Percentiles rank a stretch among this genome's conserved stretches.
Evolutionary conservation across 371 early-diverging fungal genomes (phyloP).

Genomic region (Mortierella sp.): DNA sequence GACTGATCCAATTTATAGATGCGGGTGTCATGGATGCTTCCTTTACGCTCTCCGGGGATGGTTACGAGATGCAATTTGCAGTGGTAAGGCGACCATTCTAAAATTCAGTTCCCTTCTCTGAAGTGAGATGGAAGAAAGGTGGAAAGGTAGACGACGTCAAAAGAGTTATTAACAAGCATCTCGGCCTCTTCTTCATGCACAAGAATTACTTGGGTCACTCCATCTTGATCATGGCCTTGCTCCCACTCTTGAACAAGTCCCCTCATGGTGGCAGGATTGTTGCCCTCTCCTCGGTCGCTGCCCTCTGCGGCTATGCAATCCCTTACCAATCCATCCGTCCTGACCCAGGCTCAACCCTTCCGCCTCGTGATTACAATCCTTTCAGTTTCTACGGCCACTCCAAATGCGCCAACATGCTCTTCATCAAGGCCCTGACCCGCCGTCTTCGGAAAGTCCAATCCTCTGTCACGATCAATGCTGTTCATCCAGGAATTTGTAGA

Average conservation of each 20-base stretch:
- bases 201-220: conserved; percentile 23
- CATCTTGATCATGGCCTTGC: conserved; percentile 35
- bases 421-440: conserved; percentile 55
- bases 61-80: conserved; percentile 17
- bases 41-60: conserved; percentile 8
- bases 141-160: no score
- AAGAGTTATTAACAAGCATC: no score
- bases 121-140: no score
- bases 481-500: conserved; percentile 61
- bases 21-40: conserved; percentile 35
- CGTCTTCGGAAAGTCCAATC: conserved; percentile 42
- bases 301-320: conserved; percentile 36
- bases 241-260: conserved; percentile 51
- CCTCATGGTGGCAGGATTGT: conserved; percentile 54
- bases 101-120: no score
- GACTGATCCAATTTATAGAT: conserved; percentile 17
- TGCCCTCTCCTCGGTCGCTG: conserved; percentile 56
- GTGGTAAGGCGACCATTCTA: no score
- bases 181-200: no score
- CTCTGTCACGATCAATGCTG: conserved; percentile 50
- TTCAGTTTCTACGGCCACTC: no score
- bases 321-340: conserved; percentile 41
- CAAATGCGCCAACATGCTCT: no score
- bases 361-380: conserved; percentile 33
- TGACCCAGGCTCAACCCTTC: not conserved